Conservation (phyloP, 352 stramenopile species). For the Phytopythium litorale region DNA sequence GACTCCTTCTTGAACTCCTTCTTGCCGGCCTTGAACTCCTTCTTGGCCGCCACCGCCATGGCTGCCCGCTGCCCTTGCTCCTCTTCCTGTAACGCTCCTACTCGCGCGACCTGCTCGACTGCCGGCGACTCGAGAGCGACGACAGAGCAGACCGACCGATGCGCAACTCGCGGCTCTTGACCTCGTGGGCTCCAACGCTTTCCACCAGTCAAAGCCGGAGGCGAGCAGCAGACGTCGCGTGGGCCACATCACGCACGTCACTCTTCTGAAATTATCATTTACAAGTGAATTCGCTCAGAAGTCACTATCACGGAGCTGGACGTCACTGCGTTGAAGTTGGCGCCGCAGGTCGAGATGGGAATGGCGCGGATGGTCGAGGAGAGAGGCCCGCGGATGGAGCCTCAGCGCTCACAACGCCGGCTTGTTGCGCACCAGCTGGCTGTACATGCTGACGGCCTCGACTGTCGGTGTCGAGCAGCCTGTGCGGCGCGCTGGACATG, state of each 20-base stretch:
- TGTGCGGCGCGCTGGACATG: too few relatives aligned
- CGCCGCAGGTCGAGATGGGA: too few relatives aligned
- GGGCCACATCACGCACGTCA: not conserved
- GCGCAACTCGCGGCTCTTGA: conserved; percentile 1
- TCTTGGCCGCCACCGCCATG: conserved; percentile 29
- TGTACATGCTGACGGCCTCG: too few relatives aligned
- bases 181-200: not conserved
- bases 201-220: conserved; percentile 5
- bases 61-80: not conserved
- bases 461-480: too few relatives aligned
- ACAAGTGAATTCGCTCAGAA: too few relatives aligned
- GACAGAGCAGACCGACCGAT: not conserved
- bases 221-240: not conserved
- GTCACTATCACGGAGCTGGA: too few relatives aligned
- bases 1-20: conserved; percentile 10
- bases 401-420: too few relatives aligned
- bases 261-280: not conserved
- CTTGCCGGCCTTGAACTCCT: conserved; percentile 14
- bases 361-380: too few relatives aligned
- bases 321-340: too few relatives aligned
- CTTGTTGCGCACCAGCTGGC: too few relatives aligned
- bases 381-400: too few relatives aligned
- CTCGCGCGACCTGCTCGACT: not conserved
- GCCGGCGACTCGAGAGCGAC: not conserved
- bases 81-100: not conserved